Base-by-base conservation (phyloP, 495 filamentous ascomycete genomes). In the Polyplosphaeria fusca region DNA sequence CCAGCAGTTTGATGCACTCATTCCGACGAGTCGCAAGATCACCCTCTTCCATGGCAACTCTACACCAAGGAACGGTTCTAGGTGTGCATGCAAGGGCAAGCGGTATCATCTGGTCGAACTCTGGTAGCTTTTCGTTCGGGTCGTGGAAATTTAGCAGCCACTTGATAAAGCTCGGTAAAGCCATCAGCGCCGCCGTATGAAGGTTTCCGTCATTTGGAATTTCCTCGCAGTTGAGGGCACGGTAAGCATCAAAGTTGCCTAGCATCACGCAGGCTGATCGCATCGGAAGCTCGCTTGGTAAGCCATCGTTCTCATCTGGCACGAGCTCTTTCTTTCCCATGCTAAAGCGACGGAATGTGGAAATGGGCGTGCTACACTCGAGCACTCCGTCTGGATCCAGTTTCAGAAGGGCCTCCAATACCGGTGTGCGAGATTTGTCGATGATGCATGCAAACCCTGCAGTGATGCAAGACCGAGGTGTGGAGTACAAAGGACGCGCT, bases 1-100 rank as follows among this genome's bases (percentile, higher is more conserved):
- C 43, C 22, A 46, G 22, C 14, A 46, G 22, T 26, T 46, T 26
- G 16, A 46, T 46, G 22, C 43, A 46, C 43, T 46, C 18, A 13
- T 46, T 46, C 16, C 22, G 4, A 7, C 22, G 43, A 22, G 43
- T 46, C 9, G 14, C 7, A 23, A 46, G 16, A 22, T 46, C 43
- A 23, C 18, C 43, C 22, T 46, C 43, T 26, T 46, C 4, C 18
- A 23, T 26, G 7, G 43, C 43, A 16, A 46, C 26, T 23, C 22
- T 46, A 16, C 18, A 23, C 43, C 43, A 46, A 4, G 43, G 22
- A 4, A 12, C 5, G 43, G 43, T 7, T 26, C 22, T 22, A 11
- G 43, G 7, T 26, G 43, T 22, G 22, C 22, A 42, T 46, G 43
- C 43, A 26, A 23, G 4, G 13, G 16, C 13, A 23, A 46, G 22